Base-by-base conservation (phyloP, 73 alveolate species). In the Paramecium biaurelia region DNA sequence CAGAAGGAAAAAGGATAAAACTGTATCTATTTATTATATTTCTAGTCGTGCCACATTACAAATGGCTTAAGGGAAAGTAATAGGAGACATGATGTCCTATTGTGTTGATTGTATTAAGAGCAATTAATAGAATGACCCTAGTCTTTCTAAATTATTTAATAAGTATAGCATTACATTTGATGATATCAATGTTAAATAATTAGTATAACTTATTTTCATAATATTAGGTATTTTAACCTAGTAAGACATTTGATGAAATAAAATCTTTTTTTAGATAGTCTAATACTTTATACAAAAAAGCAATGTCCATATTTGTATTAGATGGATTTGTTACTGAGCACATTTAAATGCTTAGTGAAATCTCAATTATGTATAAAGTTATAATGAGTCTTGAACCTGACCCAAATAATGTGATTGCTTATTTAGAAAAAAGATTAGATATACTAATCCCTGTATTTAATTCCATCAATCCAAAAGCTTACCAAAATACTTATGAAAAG, bases 251-350 rank as follows among this genome's bases (percentile, higher is more conserved):
- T 49, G 99, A 98, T 57, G 97, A 96, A 82, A 99, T 99, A 0
- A 98, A 97, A 92, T 87, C 96, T 5, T 90, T 97, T 32, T 98
- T 97, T 85, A 93, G 99, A 76, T 85, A 96, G 24, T 97, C 98
- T 56, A 97, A 98, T 92, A 97, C 99, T 47, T 95, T 95, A 85
- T 97, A 96, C 74, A 97, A 97, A 94, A 95, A 93, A 70, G 99
- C 99, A 1, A 85, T 98, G 57, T 96, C 84, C 18, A 94, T 92
- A 38, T 98, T 93, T 87, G 95, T 57, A n/a, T 92, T 97, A 43
- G 99, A 98, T 90, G 98, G 98, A 5, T 97, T 93, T 84, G 98
- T 97, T 70, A 94, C 97, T 37, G 99, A 98, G 79, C 97, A 98
- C 86, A 95, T 98, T 37, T 92, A 97, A 93, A 96, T 98, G 68